A percentile compares a stretch with the other conserved stretches of the same genome.
These are phyloP conservation scores for Eucalyptus pauciflora DNA, from an alignment of 345 rosid genomes.

Conservation along the genomic window DNA sequence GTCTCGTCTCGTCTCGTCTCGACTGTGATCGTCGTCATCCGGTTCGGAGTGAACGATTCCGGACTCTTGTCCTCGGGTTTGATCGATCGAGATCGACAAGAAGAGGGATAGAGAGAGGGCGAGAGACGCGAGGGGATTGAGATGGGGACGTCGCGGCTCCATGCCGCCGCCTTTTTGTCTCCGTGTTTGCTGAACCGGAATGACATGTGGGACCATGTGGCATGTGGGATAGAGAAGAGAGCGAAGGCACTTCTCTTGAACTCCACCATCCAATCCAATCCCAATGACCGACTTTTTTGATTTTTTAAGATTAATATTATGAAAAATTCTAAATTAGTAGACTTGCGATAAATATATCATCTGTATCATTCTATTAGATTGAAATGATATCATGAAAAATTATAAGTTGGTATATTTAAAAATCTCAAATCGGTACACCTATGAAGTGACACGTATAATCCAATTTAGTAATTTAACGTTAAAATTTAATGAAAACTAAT, in stretches of 20 bases:
- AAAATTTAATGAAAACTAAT: too few relatives aligned
- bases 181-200: background rate
- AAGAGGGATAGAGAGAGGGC: background rate
- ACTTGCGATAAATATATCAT: accelerated
- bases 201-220: background rate
- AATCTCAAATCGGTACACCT: accelerated
- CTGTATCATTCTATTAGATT: too few relatives aligned
- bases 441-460: accelerated
- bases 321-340: too few relatives aligned
- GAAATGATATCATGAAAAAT: too few relatives aligned
- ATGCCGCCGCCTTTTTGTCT: background rate
- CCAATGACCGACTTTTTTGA: too few relatives aligned
- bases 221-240: background rate
- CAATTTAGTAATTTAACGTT: accelerated
- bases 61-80: background rate
- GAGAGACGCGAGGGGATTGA: background rate
- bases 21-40: background rate
- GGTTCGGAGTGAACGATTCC: background rate
- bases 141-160: background rate
- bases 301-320: too few relatives aligned
- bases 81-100: background rate
- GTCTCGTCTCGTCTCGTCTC: background rate
- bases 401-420: too few relatives aligned
- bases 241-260: background rate
- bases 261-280: background rate